Conservation (phyloP, 805 yeast genomes). For the Cyberlindnera meyerae region DNA sequence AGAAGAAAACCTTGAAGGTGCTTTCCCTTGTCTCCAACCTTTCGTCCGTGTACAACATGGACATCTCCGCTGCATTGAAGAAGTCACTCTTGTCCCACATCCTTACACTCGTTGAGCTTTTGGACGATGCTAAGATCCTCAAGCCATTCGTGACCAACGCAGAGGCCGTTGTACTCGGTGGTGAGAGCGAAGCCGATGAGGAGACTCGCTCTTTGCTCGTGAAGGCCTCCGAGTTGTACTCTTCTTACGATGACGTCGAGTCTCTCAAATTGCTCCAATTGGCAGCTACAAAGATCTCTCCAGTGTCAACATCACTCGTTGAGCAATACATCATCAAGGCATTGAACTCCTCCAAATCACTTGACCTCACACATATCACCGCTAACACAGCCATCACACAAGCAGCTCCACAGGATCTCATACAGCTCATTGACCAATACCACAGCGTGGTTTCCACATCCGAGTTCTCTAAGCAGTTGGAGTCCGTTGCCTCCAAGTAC, state of each 20-base stretch:
- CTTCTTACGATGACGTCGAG: conserved; percentile 7
- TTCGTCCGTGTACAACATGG: conserved; percentile 12
- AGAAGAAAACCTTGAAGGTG: conserved; percentile 18
- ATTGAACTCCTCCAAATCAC: conserved; percentile 7
- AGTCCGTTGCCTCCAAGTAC: conserved; percentile 2
- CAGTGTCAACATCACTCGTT: conserved; percentile 5
- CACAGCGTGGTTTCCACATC: conserved; percentile 3
- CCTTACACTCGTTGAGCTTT: conserved; percentile 7
- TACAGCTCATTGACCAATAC: conserved; percentile 6
- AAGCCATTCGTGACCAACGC: conserved; percentile 12
- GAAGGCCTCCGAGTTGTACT: conserved; percentile 7
- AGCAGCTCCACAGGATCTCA: conserved; percentile 5
- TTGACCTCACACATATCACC: conserved; percentile 10
- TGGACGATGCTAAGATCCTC: conserved; percentile 11
- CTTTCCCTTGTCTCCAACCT: conserved; percentile 13
- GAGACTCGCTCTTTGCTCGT: conserved; percentile 7
- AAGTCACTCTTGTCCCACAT: conserved; percentile 8
- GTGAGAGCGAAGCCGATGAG: conserved; percentile 5
- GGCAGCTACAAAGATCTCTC: conserved; percentile 11
- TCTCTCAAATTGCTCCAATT: conserved; percentile 10
- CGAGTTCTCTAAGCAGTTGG: conserved; percentile 3
- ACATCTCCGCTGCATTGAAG: conserved; percentile 7
- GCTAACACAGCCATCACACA: conserved; percentile 5
- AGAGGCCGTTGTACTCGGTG: conserved; percentile 1
- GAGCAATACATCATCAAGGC: conserved; percentile 9